Base-by-base conservation (phyloP, 2,329 filamentous ascomycete genomes). In the Neofusicoccum laricinum region DNA sequence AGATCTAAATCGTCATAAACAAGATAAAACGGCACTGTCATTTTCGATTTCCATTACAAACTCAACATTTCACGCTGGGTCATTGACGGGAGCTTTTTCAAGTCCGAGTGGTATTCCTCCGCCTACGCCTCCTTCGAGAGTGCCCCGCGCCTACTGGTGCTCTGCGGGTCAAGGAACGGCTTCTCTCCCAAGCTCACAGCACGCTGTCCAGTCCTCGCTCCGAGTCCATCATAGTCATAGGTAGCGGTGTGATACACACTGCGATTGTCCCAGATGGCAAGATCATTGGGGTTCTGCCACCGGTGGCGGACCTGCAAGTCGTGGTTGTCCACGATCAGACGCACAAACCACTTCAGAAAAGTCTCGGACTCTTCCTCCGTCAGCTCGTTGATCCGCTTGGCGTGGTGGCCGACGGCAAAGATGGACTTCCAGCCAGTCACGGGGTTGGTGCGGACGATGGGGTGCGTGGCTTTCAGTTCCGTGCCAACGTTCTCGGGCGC, bases 201-300 rank as follows among this genome's bases (percentile, higher is more conserved):
- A 15, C 86, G 71, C 70, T 86, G 79, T 25, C 84, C 80, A 53
- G 79, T 77, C 51, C 86, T 76, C 34, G 81, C 77, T 0, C 84
- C 85, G 32, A 80, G 76, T 21, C 81, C 77, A 7, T 78, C 80
- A 67, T 86, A 89, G 68, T 90, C 88, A 66, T 85, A 88, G 0
- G 86, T 89, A 0, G 86, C 86, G 43, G 82, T 83, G 68, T 88
- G 86, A 72, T 84, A 87, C 0, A 78, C 81, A 58, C 82, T 83
- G 5, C 85, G 76, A 65, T 90, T 90, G 70, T 90, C 88, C 88
- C 88, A 90, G 66, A 90, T 87, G 1, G 86, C 83, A 68, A 82
- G 73, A 69, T 82, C 80, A 66, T 84, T 82, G 64, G 72, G 66
- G 65, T 81, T 81, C 71, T 76, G 72, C 82, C 82, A 85, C 66